phyloP scores from a whole-genome alignment of 495 filamentous ascomycete species.

The Penicillium alfredii region DNA sequence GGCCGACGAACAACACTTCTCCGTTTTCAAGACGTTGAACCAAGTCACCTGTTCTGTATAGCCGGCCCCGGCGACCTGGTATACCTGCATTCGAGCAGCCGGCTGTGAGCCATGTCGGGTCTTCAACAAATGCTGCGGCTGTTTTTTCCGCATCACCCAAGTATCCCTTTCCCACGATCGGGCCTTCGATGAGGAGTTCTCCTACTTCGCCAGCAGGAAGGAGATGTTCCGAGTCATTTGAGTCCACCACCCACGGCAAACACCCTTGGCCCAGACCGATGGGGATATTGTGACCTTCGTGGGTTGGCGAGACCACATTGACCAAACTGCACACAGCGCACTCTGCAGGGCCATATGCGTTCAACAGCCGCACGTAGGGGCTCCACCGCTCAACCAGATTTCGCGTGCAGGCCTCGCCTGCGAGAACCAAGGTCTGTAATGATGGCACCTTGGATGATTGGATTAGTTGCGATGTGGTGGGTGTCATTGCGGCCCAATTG shows the following conservation, averaged over 20 bases:
- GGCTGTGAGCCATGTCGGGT: too few relatives aligned
- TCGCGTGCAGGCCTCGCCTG: conserved; percentile 15
- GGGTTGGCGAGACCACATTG: too few relatives aligned
- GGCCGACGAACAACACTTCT: conserved; percentile 62
- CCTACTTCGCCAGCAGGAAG: conserved; percentile 39
- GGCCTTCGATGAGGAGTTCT: conserved; percentile 43
- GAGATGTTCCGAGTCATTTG: conserved; percentile 15
- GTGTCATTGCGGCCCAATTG: too few relatives aligned
- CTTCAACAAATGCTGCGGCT: conserved; percentile 24
- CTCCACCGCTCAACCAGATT: conserved; percentile 15
- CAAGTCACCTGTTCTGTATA: conserved; percentile 71
- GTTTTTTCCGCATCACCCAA: conserved; percentile 31
- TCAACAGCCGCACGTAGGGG: conserved; percentile 11
- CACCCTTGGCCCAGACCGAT: conserved; percentile 5
- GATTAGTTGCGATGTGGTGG: conserved; percentile 24
- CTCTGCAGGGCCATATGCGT: conserved; percentile 39
- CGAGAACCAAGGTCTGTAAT: conserved; percentile 15
- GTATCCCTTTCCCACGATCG: conserved; percentile 36
- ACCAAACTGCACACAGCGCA: conserved; percentile 13
- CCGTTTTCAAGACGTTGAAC: conserved; percentile 63
- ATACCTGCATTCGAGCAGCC: too few relatives aligned
- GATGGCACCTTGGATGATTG: conserved; percentile 30
- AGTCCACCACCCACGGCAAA: conserved; percentile 3
- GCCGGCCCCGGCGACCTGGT: conserved; percentile 1
- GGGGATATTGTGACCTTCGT: conserved; percentile 14